Percentiles rank a stretch among this genome's conserved stretches.
Conservation (phyloP, 2,329 filamentous ascomycete species). For the Monilinia fructicola region DNA sequence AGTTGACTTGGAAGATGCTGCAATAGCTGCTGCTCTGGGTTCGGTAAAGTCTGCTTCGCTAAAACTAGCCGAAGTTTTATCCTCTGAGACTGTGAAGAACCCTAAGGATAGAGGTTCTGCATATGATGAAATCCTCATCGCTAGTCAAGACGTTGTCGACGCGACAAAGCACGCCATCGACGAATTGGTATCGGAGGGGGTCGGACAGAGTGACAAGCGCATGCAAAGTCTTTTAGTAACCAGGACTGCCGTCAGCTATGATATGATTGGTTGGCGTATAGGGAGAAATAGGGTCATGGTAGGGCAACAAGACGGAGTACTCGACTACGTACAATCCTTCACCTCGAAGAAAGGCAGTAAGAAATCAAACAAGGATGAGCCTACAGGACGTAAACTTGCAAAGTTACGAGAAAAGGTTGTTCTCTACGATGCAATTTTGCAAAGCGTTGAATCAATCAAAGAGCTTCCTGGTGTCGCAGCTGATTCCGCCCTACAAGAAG, state of each 20-base stretch:
- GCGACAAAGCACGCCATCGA: slow-evolving; percentile 92
- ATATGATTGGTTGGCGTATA: slow-evolving; percentile 90
- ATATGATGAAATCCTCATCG: slow-evolving; percentile 87
- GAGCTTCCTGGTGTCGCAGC: slow-evolving; percentile 88
- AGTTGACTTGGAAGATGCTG: slow-evolving; percentile 88
- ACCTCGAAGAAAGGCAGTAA: slow-evolving; percentile 56
- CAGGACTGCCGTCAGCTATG: slow-evolving; percentile 89
- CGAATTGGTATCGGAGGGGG: slow-evolving; percentile 78
- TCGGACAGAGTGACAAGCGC: slow-evolving; percentile 77
- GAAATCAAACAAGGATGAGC: slow-evolving; percentile 56
- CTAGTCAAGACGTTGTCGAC: slow-evolving; percentile 91
- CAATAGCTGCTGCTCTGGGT: slow-evolving; percentile 81
- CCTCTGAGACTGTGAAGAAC: slow-evolving; percentile 46
- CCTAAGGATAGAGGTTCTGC: slow-evolving; percentile 74
- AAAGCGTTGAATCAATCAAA: slow-evolving; percentile 86
- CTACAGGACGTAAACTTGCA: slow-evolving; percentile 72
- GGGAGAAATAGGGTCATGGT: slow-evolving; percentile 88
- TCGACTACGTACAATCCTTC: slow-evolving; percentile 50
- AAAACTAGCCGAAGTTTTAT: slow-evolving; percentile 50
- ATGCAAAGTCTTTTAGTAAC: slow-evolving; percentile 95
- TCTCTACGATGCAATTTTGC: slow-evolving; percentile 85
- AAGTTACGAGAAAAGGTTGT: slow-evolving; percentile 83
- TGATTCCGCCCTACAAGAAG: slow-evolving; percentile 71
- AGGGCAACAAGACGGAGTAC: slow-evolving; percentile 75
- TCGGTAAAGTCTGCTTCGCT: slow-evolving; percentile 59